These are phyloP conservation scores for Acacia pycnantha DNA, from an alignment of 331 rosid species.

Conservation along the genomic window DNA sequence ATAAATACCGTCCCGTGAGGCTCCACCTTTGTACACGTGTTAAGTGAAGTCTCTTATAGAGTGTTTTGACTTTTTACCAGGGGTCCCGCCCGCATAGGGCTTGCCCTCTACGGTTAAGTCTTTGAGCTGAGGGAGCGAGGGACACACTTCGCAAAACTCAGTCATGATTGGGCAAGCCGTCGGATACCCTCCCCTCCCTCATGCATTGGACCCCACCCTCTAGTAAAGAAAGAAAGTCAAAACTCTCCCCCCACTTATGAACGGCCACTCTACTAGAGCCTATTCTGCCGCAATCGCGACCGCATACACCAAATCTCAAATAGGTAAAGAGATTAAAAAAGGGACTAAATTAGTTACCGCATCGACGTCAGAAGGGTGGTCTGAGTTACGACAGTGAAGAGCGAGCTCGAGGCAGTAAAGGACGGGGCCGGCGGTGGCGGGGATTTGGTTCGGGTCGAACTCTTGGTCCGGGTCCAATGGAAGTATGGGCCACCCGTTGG, in stretches of 20 bases:
- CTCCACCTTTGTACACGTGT: conserved; percentile 45
- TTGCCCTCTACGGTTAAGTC: conserved; percentile 24
- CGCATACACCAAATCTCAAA: not conserved
- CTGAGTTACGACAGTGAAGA: conserved; percentile 42
- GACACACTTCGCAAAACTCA: conserved; percentile 42
- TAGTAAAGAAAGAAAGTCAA: not conserved
- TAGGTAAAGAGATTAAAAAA: not conserved
- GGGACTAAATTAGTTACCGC: conserved; percentile 37
- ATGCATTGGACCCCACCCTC: not conserved
- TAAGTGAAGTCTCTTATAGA: conserved; percentile 19
- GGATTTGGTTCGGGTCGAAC: conserved; percentile 41
- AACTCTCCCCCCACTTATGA: not conserved
- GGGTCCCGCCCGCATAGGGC: conserved; percentile 28
- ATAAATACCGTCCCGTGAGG: conserved; percentile 25
- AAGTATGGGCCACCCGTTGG: conserved; percentile 55
- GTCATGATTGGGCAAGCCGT: conserved; percentile 12
- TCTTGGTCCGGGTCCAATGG: conserved; percentile 38
- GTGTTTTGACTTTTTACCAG: conserved; percentile 51
- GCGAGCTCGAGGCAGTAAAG: conserved; percentile 71
- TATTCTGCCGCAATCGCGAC: not conserved
- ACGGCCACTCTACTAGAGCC: not conserved
- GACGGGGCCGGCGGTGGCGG: conserved; percentile 44
- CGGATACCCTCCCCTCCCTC: not conserved
- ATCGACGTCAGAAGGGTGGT: conserved; percentile 40
- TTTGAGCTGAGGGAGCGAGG: not conserved